Conservation (phyloP, 2,329 filamentous ascomycete species). For the Teratosphaeria viscida region DNA sequence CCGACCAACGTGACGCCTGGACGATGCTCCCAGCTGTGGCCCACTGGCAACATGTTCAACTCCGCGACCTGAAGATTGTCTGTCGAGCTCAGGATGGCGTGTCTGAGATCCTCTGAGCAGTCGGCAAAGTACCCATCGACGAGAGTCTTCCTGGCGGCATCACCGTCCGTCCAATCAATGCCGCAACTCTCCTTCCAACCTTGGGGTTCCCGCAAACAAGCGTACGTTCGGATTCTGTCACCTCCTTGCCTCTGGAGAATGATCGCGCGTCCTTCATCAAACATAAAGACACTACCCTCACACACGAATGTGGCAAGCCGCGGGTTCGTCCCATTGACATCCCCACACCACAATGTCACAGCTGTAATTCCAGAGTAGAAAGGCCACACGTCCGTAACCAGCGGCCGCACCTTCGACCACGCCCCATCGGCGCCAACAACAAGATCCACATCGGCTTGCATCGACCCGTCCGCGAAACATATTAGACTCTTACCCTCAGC, state of each 20-base stretch:
- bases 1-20: constrained; percentile 44
- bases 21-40: constrained; percentile 35
- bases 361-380: constrained; percentile 21
- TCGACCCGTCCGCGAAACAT: constrained; percentile 16
- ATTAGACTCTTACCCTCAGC: background rate
- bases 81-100: background rate
- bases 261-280: constrained; percentile 1
- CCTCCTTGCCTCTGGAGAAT: constrained; percentile 12
- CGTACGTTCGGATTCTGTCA: constrained; percentile 10
- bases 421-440: constrained; percentile 36
- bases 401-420: constrained; percentile 29
- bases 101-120: constrained; percentile 34
- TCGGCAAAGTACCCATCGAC: constrained; percentile 26
- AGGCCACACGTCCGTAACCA: constrained; percentile 23
- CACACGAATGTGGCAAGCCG: constrained; percentile 24
- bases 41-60: constrained; percentile 26
- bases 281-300: constrained; percentile 15
- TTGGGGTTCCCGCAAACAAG: constrained; percentile 8
- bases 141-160: constrained; percentile 7
- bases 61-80: constrained; percentile 13
- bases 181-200: constrained; percentile 7
- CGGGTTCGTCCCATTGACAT: constrained; percentile 15
- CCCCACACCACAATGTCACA: constrained; percentile 8
- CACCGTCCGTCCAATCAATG: constrained; percentile 5
- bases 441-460: constrained; percentile 25